Evolutionary conservation across 2,329 filamentous ascomycete species (phyloP).

Genomic region (Apiospora rasikravindrae): DNA sequence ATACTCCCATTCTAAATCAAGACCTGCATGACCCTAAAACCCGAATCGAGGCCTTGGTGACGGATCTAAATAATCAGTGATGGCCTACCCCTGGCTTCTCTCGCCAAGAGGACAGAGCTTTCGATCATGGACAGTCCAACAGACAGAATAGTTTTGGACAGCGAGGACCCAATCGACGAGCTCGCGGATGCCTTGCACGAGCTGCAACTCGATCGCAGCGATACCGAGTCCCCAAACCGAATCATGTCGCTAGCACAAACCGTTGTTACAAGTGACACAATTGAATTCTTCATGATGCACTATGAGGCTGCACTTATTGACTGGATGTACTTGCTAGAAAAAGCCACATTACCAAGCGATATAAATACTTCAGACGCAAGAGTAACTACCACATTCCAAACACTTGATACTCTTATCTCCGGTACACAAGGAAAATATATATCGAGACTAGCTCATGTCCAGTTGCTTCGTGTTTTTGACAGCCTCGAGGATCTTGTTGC

Average conservation of each 20-base stretch:
- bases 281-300: conserved; percentile 3
- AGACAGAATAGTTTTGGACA: not conserved
- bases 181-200: not conserved
- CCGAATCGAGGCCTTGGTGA: conserved; percentile 3
- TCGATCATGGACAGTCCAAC: conserved; percentile 1
- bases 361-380: not conserved
- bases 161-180: not conserved
- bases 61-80: not conserved
- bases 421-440: not conserved
- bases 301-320: conserved; percentile 4
- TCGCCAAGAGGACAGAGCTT: not conserved
- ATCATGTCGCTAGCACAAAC: conserved; percentile 1
- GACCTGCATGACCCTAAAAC: not conserved
- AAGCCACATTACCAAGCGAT: not conserved
- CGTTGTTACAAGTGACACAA: not conserved
- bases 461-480: conserved; percentile 1
- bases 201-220: not conserved
- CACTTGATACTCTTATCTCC: not conserved
- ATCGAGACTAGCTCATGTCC: not conserved
- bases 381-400: not conserved
- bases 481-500: conserved; percentile 1
- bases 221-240: not conserved
- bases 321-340: conserved; percentile 5
- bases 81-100: conserved; percentile 1
- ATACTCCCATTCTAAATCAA: not conserved